These are phyloP conservation scores for Chiua virens DNA, from an alignment of 768 basidiomycete genomes.

Conservation along the genomic window DNA sequence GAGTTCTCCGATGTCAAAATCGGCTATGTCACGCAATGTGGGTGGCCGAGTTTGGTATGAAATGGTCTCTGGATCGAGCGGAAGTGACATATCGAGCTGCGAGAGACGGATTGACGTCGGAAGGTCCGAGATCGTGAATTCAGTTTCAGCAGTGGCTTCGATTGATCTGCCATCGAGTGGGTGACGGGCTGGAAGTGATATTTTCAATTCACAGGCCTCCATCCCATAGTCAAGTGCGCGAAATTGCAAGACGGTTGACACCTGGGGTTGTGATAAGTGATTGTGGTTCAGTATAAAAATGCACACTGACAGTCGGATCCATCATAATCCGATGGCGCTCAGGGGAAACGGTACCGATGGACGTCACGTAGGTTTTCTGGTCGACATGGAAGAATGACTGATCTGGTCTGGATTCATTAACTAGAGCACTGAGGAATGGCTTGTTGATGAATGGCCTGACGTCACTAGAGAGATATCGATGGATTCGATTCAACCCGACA, in stretches of 20 bases:
- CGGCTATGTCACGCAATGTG: background rate
- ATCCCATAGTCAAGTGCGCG: slow-evolving; percentile 4
- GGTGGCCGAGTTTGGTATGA: slow-evolving; percentile 4
- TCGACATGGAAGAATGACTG: background rate
- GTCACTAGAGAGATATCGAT: slow-evolving; percentile 8
- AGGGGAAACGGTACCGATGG: slow-evolving; percentile 3
- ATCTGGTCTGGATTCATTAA: background rate
- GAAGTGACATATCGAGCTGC: slow-evolving; percentile 1
- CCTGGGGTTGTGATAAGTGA: background rate
- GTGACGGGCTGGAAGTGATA: background rate
- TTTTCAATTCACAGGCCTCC: slow-evolving; percentile 2
- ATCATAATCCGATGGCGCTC: background rate
- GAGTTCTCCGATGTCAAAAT: background rate
- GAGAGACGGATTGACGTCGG: background rate
- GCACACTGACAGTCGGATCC: background rate
- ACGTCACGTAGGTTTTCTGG: background rate
- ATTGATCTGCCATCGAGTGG: background rate
- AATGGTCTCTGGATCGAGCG: background rate
- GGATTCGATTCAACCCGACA: slow-evolving; percentile 27
- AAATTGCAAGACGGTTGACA: slow-evolving; percentile 7
- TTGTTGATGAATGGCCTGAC: slow-evolving; percentile 3
- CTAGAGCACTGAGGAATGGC: slow-evolving; percentile 3
- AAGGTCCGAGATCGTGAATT: background rate
- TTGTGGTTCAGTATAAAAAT: too few relatives aligned
- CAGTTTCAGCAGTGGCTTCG: background rate